Evolutionary conservation across 495 filamentous ascomycete genomes (phyloP).

Genomic region (Lophiostoma macrostomum): DNA sequence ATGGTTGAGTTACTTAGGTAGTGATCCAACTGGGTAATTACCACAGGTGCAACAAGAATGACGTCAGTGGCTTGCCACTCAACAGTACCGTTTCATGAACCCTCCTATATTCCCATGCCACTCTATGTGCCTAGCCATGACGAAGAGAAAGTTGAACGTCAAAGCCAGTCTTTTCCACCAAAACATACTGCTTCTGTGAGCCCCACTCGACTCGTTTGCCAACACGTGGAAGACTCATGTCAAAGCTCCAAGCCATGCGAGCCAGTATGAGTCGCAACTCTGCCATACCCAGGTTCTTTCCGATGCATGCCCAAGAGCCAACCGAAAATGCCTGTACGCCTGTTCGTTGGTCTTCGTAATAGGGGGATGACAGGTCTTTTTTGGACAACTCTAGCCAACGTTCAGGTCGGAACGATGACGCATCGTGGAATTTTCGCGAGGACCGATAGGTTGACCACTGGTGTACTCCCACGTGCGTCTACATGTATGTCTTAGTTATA

Average conservation of each 20-base stretch:
- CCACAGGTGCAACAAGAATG: too few species aligned
- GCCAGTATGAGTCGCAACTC: constrained; percentile 46
- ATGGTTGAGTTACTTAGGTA: too few species aligned
- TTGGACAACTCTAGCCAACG: neutral
- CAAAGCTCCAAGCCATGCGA: constrained; percentile 46
- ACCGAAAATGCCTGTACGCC: neutral
- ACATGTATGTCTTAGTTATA: neutral
- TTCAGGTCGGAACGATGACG: neutral
- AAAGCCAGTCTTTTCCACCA: neutral
- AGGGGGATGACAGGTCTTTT: neutral
- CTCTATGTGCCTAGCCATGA: too few species aligned
- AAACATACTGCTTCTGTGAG: neutral
- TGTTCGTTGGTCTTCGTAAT: neutral
- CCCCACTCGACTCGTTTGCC: neutral
- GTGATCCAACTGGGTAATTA: too few species aligned
- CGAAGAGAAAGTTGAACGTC: neutral
- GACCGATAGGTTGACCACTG: neutral
- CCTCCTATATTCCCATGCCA: too few species aligned
- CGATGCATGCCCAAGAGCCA: neutral
- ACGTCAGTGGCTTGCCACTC: too few species aligned
- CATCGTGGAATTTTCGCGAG: neutral
- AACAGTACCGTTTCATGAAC: too few species aligned
- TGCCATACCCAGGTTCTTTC: neutral
- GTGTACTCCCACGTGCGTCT: neutral
- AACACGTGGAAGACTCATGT: constrained; percentile 28